Percentiles rank a stretch among this genome's conserved stretches.
phyloP scores from a whole-genome alignment of 176 grass and related monocot species.

The Tillandsia fasciculata region DNA sequence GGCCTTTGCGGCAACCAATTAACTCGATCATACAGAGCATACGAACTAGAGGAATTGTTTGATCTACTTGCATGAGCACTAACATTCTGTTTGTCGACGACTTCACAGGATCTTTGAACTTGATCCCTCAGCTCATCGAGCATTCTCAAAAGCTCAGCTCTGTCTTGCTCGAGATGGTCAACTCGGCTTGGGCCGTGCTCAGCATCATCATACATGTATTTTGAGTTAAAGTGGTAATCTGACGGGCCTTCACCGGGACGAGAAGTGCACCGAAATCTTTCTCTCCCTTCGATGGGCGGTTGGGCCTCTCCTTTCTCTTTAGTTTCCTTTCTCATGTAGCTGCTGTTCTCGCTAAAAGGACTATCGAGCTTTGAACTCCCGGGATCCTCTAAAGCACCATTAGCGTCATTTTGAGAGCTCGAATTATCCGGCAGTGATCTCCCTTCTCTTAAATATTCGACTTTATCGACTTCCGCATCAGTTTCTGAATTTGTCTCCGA shows the following conservation, averaged over 20 bases:
- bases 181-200: conserved; percentile 56
- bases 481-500: conserved; percentile 18
- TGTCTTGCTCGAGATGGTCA: conserved; percentile 68
- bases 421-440: conserved; percentile 25
- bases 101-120: conserved; percentile 62
- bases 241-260: conserved; percentile 29
- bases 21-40: conserved; percentile 21
- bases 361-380: conserved; percentile 24
- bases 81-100: conserved; percentile 26
- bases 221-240: conserved; percentile 21
- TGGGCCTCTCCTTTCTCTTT: conserved; percentile 28
- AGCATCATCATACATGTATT: conserved; percentile 18
- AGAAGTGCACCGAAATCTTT: conserved; percentile 21
- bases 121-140: conserved; percentile 92
- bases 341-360: conserved; percentile 21
- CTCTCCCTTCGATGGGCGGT: conserved; percentile 23
- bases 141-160: conserved; percentile 58
- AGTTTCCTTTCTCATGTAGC: conserved; percentile 18
- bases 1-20: conserved; percentile 30
- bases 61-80: conserved; percentile 21
- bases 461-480: conserved; percentile 8
- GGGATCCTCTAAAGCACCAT: conserved; percentile 14
- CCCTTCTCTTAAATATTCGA: conserved; percentile 11
- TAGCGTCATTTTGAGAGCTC: conserved; percentile 19
- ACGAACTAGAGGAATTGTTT: conserved; percentile 29